Evolutionary conservation across 2,329 filamentous ascomycete genomes (phyloP).

Genomic region (Neofusicoccum umdonicola): DNA sequence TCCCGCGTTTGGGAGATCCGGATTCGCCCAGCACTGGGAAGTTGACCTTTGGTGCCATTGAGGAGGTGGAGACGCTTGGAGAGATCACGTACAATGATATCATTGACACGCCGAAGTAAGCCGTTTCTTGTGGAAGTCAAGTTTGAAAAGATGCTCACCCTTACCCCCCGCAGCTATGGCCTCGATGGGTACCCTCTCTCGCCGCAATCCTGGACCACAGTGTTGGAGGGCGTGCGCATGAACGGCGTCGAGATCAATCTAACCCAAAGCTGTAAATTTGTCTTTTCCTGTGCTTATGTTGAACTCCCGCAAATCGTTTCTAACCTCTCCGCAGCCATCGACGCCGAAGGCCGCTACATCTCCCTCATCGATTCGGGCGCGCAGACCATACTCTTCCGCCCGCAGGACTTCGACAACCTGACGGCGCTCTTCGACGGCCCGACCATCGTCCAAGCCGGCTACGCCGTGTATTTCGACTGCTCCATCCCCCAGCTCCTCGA

Average conservation of each 20-base stretch:
- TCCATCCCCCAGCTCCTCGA: background rate
- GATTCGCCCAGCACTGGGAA: background rate
- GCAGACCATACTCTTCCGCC: background rate
- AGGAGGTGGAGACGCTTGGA: background rate
- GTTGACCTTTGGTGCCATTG: background rate
- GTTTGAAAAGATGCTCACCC: background rate
- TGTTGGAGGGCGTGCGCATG: background rate
- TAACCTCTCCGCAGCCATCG: background rate
- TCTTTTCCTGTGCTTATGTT: background rate
- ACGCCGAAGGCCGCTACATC: background rate
- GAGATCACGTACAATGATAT: background rate
- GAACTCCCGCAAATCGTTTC: background rate
- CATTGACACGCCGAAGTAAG: background rate
- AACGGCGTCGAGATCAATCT: constrained; percentile 7
- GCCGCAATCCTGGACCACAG: background rate
- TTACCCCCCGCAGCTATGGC: background rate
- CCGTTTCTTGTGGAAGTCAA: background rate
- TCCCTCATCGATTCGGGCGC: background rate
- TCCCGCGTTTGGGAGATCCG: background rate
- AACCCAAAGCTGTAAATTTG: background rate
- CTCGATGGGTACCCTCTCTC: background rate
- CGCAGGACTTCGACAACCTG: background rate
- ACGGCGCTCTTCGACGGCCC: background rate
- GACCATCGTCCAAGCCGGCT: background rate
- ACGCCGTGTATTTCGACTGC: constrained; percentile 2